Base-by-base conservation (phyloP, 2,329 filamentous ascomycete genomes). In the Torrubiella hemipterigena region DNA sequence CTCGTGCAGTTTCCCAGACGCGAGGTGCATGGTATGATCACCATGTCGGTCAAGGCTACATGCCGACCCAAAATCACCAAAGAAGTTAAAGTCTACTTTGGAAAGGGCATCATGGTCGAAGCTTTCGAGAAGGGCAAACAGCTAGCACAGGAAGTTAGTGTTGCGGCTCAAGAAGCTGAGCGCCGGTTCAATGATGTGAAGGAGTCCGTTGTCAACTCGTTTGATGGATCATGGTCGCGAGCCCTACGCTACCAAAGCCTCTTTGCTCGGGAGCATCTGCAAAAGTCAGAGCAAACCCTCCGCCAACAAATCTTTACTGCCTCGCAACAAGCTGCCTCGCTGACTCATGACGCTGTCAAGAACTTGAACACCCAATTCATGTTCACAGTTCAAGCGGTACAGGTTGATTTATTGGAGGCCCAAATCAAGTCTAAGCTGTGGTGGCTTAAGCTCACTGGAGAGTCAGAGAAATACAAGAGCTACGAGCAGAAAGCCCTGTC, bases 61-160 rank as follows among this genome's bases (percentile, higher is more conserved):
- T 69, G 63, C 33, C 69, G 67, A 38, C 75, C 75, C 16, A 69
- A 64, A 48, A 61, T 77, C 39, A 70, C 70, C 43, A 72, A 77
- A 52, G 67, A 66, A 1, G 71, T 77, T 47, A 62, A 65, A 23
- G 53, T 79, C 18, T 66, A 76, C 46, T 74, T 79, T 48, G 69
- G 71, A 28, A 64, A 55, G 45, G 55, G 61, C 15, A 49, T 59
- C 12, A 47, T 69, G 25, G 55, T 54, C 10, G 58, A 61, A 23
- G 59, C 57, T 11, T 39, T 66, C 6, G 63, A 66, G 33, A 55
- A 54, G 7, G 61, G 63, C 14, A 58, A 55, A 35, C 46, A 57
- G 11, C 50, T 67, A 4, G 55, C 60, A 11, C 55, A 60, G 25
- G 56, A 55, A 25, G 49, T 57, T 23, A 58, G 59, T 7, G 56